Conservation (phyloP, 805 yeast species). For the Pichia deserticola region DNA sequence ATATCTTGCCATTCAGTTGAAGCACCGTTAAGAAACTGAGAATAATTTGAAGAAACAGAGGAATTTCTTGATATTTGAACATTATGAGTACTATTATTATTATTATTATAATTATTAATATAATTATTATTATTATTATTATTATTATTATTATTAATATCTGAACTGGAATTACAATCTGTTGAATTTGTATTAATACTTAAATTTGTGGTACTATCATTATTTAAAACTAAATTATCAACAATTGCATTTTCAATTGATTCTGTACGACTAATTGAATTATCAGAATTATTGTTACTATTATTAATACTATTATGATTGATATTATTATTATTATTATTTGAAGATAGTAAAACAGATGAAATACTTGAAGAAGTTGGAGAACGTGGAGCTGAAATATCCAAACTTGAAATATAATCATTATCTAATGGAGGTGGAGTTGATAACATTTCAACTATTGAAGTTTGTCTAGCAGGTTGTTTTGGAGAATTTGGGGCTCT, state of each 20-base stretch:
- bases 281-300: slow-evolving; percentile 3
- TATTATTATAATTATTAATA: no score
- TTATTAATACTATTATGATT: slow-evolving; percentile 4
- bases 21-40: slow-evolving; percentile 22
- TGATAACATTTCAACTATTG: slow-evolving; percentile 67
- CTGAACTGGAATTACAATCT: background rate
- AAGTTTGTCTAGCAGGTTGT: slow-evolving; percentile 44
- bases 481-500: slow-evolving; percentile 30
- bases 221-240: background rate
- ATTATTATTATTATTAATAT: no score
- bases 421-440: slow-evolving; percentile 63
- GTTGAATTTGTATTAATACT: slow-evolving; percentile 3
- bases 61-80: slow-evolving; percentile 30
- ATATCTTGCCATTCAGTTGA: slow-evolving; percentile 65
- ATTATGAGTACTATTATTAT: no score
- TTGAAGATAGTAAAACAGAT: slow-evolving; percentile 3
- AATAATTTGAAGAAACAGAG: slow-evolving; percentile 28
- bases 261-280: background rate
- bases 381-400: slow-evolving; percentile 5
- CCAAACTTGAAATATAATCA: slow-evolving; percentile 9
- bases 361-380: slow-evolving; percentile 4
- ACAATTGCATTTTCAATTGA: background rate
- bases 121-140: no score
- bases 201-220: slow-evolving; percentile 1
- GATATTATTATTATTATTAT: background rate